Percentiles rank a stretch among this genome's conserved stretches.
Conservation (phyloP, 108 stramenopile genomes). For the Asterionellopsis glacialis region DNA sequence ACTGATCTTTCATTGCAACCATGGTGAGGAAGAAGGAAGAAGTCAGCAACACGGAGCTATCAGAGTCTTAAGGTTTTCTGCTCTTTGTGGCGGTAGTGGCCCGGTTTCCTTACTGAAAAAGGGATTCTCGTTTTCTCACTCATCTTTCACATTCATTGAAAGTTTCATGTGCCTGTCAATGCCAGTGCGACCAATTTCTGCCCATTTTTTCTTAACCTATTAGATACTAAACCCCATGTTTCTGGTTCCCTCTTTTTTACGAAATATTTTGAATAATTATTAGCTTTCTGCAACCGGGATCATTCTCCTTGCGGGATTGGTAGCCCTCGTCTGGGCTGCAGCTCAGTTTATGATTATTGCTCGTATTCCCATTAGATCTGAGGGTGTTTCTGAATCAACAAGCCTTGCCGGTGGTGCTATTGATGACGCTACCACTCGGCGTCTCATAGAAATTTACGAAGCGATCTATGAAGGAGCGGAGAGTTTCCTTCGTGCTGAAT, state of each 20-base stretch:
- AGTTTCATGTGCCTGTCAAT: background rate
- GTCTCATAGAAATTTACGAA: conserved; percentile 85
- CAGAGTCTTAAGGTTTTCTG: no score
- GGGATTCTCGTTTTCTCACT: no score
- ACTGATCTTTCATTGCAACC: no score
- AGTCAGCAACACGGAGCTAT: no score
- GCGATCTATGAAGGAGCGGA: conserved; percentile 96
- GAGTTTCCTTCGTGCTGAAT: conserved; percentile 92
- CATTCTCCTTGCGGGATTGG: conserved; percentile 66
- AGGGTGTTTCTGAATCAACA: conserved; percentile 33
- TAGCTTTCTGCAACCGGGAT: conserved; percentile 61
- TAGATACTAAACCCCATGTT: background rate
- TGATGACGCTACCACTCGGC: conserved; percentile 74
- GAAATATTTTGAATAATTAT: no score
- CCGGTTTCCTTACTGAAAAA: no score
- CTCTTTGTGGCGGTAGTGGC: no score
- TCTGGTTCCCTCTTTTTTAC: background rate
- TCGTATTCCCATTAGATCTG: conserved; percentile 68
- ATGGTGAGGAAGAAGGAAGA: no score
- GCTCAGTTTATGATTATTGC: conserved; percentile 76
- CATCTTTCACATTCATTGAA: background rate
- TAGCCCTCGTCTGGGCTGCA: conserved; percentile 70
- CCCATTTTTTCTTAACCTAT: conserved; percentile 1
- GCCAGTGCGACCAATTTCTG: background rate
- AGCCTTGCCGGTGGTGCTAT: conserved; percentile 36